Evolutionary conservation across 108 stramenopile genomes (phyloP), one percentile per base, ranked within the genome.

Genomic region (Skeletonema grethae): DNA sequence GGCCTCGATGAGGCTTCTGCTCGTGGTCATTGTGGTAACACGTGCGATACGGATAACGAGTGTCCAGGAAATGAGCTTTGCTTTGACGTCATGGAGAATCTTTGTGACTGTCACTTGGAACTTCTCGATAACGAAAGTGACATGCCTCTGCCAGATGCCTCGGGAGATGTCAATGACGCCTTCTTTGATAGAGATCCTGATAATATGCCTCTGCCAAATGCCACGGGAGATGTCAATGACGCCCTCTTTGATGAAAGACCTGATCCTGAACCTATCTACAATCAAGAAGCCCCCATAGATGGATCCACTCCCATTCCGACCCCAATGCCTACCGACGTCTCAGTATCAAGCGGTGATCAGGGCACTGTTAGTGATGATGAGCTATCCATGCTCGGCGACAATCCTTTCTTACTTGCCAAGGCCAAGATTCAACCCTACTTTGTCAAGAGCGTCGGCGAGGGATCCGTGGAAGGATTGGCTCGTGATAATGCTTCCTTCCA

Each of bases 1-100:
- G 77, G 77, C 8, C 67, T 65, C 48, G 77, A 79, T 57, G 77
- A 79, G 63, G 53, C 65, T 20, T 66, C 65, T n/a, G 77, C 77
- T 38, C 70, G 77, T 4, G 77, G 77, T 4, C 58, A 79, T 62
- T 79, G 77, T 46, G 77, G 77, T 29, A 22, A 15, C 13, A 72
- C 61, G 30, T 79, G 77, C 16, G 55, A 22, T 18, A 63, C 38
- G 28, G 62, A 79, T 34, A 22, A 5, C 11, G 77, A 79, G 38
- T 79, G 77, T 32, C 70, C 59, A 59, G 25, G 11, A 31, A 41
- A 59, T 8, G 77, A 79, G 31, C 57, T 43, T 13, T 79, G 77
- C 39, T 79, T 56, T 31, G 65, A 65, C 12, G 72, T 70, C 13
- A 38, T 79, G 39, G 36, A 72, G 29, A 79, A 79, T 28, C 55